phyloP scores from a whole-genome alignment of 768 basidiomycete species.

The Naganishia vaughanmartiniae region DNA sequence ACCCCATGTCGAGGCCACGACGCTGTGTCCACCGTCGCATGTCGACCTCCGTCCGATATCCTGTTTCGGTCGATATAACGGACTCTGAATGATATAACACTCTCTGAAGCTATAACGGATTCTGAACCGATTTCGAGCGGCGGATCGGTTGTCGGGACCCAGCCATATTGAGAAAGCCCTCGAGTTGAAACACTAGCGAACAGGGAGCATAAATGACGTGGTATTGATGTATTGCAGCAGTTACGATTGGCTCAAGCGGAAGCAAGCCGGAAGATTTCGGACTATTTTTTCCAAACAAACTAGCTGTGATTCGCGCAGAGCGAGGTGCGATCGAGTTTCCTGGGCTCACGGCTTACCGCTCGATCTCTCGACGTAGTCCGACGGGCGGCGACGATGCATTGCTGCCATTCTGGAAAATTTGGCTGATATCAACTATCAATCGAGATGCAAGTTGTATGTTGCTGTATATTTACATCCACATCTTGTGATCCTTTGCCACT shows the following conservation, averaged over 20 bases:
- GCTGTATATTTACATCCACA: constrained; percentile 14
- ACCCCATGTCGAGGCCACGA: no score
- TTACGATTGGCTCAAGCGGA: constrained; percentile 3
- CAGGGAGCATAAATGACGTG: background rate
- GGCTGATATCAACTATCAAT: no score
- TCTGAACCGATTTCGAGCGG: no score
- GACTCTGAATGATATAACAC: no score
- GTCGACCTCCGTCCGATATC: no score
- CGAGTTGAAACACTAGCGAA: no score
- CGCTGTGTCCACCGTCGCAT: no score
- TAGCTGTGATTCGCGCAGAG: background rate
- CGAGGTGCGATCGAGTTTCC: background rate
- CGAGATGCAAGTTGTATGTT: background rate
- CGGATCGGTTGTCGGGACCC: no score
- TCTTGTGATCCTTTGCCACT: constrained; percentile 2
- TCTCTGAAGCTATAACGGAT: no score
- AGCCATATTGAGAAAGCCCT: no score
- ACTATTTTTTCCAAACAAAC: background rate
- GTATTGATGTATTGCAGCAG: background rate
- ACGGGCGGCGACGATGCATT: background rate
- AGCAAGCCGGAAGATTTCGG: background rate
- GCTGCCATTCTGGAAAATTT: no score
- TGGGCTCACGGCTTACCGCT: background rate
- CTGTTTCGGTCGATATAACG: no score
- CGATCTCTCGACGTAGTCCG: background rate